Evolutionary conservation across 257 asterid genomes (phyloP), one percentile per base, ranked within the genome.

Genomic region (Pogostemon cablin): DNA sequence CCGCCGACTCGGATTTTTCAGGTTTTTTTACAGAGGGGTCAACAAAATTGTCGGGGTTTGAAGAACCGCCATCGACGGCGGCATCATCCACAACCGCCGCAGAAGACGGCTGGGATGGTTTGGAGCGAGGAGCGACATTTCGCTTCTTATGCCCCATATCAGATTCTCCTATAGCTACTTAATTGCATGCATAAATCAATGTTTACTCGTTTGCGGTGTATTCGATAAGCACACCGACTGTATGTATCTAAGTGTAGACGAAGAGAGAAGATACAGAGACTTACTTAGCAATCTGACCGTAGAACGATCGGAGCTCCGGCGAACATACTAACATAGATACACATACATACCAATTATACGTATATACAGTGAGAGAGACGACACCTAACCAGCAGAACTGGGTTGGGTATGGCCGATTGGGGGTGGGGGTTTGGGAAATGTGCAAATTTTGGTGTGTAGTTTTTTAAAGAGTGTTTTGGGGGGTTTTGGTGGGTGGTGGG

Each of bases 101-200:
- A 2, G 64, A 20, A 8, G 65, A 38, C 5, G 76, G 37, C 54
- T 71, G 77, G 42, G 81, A 65, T 69, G 83, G 64, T 47, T 79
- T 81, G 82, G 85, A 77, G 82, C 85, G 85, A 62, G 82, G 71
- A 72, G 76, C 82, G 80, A 68, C 50, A 67, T 15, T 76, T 50
- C 86, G 86, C 83, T 82, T 82, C 81, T 79, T 82, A 58, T 73
- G 83, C 73, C 81, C 86, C 86, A 82, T 82, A 47, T 70, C 75
- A 54, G 75, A 72, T 61, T 75, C 11, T 56, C 71, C 70, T 20
- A 37, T 10, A 53, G 61, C 62, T 69, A 73, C 69, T 75, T 54
- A 68, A 72, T 59, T 58, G 75, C 81, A 81, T 81, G 81, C 83
- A 78, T 81, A 67, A 69, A 81, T 69, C 41, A 43, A 69, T 7